A percentile compares a stretch with the other conserved stretches of the same genome.
phyloP scores from a whole-genome alignment of 2,329 filamentous ascomycete species.

The Westerdykella aurantiaca region DNA sequence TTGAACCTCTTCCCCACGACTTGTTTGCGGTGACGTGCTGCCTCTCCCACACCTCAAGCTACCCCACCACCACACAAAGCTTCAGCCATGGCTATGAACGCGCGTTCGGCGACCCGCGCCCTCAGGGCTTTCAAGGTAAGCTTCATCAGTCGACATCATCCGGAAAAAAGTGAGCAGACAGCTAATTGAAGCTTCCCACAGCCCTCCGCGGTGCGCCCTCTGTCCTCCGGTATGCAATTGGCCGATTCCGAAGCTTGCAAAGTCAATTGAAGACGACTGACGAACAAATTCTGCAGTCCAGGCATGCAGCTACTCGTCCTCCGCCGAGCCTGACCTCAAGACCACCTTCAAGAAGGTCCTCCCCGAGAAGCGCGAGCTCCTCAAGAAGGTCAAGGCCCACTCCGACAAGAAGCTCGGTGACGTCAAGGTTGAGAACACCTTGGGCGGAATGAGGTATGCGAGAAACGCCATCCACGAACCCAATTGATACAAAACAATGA shows the following conservation, averaged over 20 bases:
- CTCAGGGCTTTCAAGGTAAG: constrained; percentile 60
- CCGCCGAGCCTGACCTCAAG: constrained; percentile 83
- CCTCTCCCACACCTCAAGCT: constrained; percentile 18
- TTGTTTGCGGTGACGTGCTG: constrained; percentile 5
- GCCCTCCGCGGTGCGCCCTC: constrained; percentile 28
- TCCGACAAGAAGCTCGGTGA: constrained; percentile 79
- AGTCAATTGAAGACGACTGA: constrained; percentile 2
- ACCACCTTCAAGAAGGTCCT: constrained; percentile 76
- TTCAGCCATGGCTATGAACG: constrained; percentile 57
- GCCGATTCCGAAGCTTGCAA: constrained; percentile 1
- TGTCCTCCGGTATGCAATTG: constrained; percentile 35
- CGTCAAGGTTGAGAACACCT: constrained; percentile 86
- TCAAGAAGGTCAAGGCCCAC: constrained; percentile 89
- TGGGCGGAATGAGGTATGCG: constrained; percentile 81
- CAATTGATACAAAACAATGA: background rate
- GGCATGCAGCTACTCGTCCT: constrained; percentile 60
- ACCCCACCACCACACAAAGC: constrained; percentile 21
- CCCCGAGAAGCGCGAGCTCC: constrained; percentile 84
- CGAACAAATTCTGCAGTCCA: constrained; percentile 25
- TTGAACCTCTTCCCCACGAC: background rate
- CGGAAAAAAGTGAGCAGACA: background rate
- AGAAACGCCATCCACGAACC: background rate
- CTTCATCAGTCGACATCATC: constrained; percentile 2
- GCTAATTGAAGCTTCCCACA: constrained; percentile 15
- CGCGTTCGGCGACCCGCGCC: constrained; percentile 57